Conservation (phyloP, 306 rosid species). For the Senna siamea region DNA sequence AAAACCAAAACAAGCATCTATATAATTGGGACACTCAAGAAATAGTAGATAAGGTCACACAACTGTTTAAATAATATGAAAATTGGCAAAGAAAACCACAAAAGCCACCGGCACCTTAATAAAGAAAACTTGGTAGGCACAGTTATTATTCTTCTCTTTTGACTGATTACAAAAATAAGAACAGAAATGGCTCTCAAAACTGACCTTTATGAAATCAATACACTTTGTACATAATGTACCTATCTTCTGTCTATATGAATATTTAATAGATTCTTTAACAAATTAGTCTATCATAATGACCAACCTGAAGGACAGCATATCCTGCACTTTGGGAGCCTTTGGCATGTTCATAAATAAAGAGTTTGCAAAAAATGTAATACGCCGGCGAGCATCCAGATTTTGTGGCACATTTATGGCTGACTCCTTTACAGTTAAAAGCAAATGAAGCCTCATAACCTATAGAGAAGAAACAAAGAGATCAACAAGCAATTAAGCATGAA, state of each 20-base stretch:
- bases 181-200: conserved; percentile 6
- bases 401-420: conserved; percentile 97
- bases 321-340: conserved; percentile 82
- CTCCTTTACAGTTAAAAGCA: conserved; percentile 94
- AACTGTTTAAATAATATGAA: not conserved
- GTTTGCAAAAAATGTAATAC: conserved; percentile 97
- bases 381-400: conserved; percentile 97
- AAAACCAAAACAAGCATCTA: not conserved
- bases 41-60: not conserved
- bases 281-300: conserved; percentile 38
- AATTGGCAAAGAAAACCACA: not conserved
- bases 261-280: conserved; percentile 15
- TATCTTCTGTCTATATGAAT: not conserved
- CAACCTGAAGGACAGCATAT: conserved; percentile 95
- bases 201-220: not conserved
- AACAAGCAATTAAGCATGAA: conserved; percentile 28
- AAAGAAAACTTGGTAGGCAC: not conserved
- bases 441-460: conserved; percentile 84
- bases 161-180: not conserved
- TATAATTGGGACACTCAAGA: conserved; percentile 20
- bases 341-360: conserved; percentile 98
- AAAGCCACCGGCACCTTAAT: not conserved
- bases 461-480: conserved; percentile 37
- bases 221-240: not conserved
- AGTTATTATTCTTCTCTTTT: conserved; percentile 3